phyloP scores from a whole-genome alignment of 805 yeast genomes.

The Ogataea ganodermae region DNA sequence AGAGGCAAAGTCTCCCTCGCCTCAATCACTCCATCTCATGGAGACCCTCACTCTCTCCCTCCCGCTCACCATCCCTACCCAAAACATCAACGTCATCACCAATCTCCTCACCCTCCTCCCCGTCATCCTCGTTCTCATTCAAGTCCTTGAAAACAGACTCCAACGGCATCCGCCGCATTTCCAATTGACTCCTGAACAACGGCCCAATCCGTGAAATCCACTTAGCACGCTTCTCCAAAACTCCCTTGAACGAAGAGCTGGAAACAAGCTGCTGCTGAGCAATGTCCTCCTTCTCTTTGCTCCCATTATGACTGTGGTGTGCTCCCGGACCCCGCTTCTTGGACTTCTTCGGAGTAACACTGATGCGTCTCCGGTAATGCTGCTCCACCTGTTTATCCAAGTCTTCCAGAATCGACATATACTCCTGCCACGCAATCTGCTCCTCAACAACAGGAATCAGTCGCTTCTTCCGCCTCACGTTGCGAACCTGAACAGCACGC shows the following conservation, averaged over 20 bases:
- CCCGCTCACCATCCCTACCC: conserved; percentile 13
- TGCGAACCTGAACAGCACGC: conserved; percentile 58
- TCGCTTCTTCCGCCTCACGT: conserved; percentile 64
- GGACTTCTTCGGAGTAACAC: conserved; percentile 64
- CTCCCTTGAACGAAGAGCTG: conserved; percentile 72
- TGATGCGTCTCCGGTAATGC: conserved; percentile 79
- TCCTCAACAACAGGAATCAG: conserved; percentile 77
- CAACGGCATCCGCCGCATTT: conserved; percentile 76
- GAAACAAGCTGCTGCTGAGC: conserved; percentile 62
- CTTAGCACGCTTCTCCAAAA: conserved; percentile 80
- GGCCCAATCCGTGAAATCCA: conserved; percentile 94
- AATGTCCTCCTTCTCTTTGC: conserved; percentile 28
- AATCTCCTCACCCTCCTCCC: conserved; percentile 25
- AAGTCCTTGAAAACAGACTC: conserved; percentile 53
- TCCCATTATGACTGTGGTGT: conserved; percentile 24
- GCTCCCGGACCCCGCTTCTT: conserved; percentile 48
- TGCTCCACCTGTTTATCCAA: conserved; percentile 96
- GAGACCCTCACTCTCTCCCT: conserved; percentile 22
- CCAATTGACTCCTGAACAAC: conserved; percentile 63
- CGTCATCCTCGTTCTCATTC: conserved; percentile 32
- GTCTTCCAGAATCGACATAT: conserved; percentile 84
- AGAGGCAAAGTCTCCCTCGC: neutral
- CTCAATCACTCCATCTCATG: conserved; percentile 10
- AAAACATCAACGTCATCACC: conserved; percentile 29
- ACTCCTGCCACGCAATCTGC: conserved; percentile 94